Evolutionary conservation across 306 rosid species (phyloP).

Genomic region (Casuarina equisetifolia): DNA sequence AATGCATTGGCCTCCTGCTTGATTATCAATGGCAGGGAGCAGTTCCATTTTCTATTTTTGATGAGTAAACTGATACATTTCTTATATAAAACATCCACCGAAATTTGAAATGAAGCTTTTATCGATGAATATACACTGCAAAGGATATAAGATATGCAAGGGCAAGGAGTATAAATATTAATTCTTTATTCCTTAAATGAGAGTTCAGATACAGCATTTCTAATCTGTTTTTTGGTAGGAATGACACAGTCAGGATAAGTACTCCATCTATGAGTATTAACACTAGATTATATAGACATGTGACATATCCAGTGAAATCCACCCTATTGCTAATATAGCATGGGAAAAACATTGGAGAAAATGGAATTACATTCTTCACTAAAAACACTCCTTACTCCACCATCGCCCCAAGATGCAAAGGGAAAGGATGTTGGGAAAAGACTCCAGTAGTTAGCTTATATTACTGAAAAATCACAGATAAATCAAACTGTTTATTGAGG

Average conservation of each 20-base stretch:
- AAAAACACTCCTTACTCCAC: conserved; percentile 10
- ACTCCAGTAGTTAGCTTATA: not conserved
- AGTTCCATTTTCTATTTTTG: too few relatives aligned
- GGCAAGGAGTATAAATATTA: too few relatives aligned
- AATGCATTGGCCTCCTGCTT: not conserved
- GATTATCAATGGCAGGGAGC: not conserved
- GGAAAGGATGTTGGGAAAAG: conserved; percentile 4
- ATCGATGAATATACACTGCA: too few relatives aligned
- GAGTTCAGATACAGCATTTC: not conserved
- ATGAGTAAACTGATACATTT: too few relatives aligned
- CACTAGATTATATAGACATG: not conserved
- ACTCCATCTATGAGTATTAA: not conserved
- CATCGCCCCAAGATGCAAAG: conserved; percentile 12
- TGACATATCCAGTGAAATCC: not conserved
- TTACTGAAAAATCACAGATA: conserved; percentile 5
- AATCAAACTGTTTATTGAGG: not conserved
- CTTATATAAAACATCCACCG: too few relatives aligned
- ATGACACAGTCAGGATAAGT: not conserved
- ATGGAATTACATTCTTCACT: not conserved
- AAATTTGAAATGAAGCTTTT: too few relatives aligned
- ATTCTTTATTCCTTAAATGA: too few relatives aligned
- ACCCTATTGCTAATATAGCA: not conserved
- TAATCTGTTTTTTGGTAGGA: not conserved
- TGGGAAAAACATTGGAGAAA: not conserved
- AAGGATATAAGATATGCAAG: too few relatives aligned